A percentile compares a stretch with the other conserved stretches of the same genome.
Conservation (phyloP, 2,329 filamentous ascomycete genomes). For the Diaporthe sp. region DNA sequence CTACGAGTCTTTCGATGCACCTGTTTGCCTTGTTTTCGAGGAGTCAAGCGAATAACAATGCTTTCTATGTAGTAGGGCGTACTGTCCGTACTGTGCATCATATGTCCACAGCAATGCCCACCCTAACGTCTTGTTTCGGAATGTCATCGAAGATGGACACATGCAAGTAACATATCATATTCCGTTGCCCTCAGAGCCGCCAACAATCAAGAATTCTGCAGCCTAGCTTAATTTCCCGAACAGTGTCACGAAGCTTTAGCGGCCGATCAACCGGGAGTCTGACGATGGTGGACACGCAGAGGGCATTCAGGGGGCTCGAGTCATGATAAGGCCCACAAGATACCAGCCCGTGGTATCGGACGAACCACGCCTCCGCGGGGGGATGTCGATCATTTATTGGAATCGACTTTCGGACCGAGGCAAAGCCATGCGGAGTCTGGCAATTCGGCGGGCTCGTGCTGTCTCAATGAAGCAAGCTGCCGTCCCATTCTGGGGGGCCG, state of each 20-base stretch:
- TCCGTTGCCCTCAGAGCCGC: too few species aligned
- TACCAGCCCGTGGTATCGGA: constrained; percentile 8
- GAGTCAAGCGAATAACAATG: not conserved
- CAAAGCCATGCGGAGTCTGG: not conserved
- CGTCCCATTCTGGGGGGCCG: not conserved
- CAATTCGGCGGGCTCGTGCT: not conserved
- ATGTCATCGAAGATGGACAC: not conserved
- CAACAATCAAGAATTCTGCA: constrained; percentile 19
- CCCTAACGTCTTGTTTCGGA: not conserved
- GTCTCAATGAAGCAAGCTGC: not conserved
- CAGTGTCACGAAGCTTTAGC: constrained; percentile 7
- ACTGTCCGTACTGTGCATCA: not conserved
- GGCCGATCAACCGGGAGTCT: constrained; percentile 11
- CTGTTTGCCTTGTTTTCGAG: not conserved
- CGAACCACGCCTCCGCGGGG: constrained; percentile 14
- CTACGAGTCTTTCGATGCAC: not conserved
- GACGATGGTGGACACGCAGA: constrained; percentile 5
- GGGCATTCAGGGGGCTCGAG: constrained; percentile 7
- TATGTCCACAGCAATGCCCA: not conserved
- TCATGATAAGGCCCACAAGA: constrained; percentile 15
- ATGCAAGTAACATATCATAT: constrained; percentile 18
- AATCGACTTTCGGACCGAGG: constrained; percentile 29
- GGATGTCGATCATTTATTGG: not conserved
- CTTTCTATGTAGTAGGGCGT: too few species aligned
- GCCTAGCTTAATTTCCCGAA: constrained; percentile 11